Evolutionary conservation across 495 filamentous ascomycete species (phyloP).

Genomic region (Haplographium delicatum): DNA sequence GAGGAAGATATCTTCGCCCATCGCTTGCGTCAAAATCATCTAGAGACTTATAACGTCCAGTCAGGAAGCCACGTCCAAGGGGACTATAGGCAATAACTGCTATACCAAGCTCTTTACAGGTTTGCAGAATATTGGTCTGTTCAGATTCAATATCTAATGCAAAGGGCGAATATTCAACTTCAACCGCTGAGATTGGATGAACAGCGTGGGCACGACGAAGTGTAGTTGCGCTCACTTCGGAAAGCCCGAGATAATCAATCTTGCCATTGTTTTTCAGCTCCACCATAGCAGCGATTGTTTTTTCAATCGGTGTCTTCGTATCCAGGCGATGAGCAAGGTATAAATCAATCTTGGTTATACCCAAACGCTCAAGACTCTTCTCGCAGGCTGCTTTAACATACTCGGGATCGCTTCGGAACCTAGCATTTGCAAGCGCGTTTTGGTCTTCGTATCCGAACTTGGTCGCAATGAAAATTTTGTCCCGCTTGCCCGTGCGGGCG

Average conservation of each 20-base stretch:
- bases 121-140: constrained; percentile 40
- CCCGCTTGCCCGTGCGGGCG: constrained; percentile 41
- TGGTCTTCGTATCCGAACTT: constrained; percentile 37
- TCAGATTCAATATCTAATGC: constrained; percentile 48
- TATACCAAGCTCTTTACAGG: constrained; percentile 57
- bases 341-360: constrained; percentile 47
- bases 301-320: constrained; percentile 49
- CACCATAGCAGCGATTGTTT: constrained; percentile 43
- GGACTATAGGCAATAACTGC: constrained; percentile 57
- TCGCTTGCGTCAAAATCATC: neutral
- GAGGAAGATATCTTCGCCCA: neutral
- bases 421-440: constrained; percentile 15
- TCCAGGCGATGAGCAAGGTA: constrained; percentile 51
- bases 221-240: constrained; percentile 46
- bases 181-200: constrained; percentile 51
- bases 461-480: constrained; percentile 48
- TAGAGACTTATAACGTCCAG: constrained; percentile 4
- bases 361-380: constrained; percentile 42
- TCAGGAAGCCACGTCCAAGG: constrained; percentile 53
- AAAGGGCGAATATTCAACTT: constrained; percentile 60
- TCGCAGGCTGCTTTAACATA: constrained; percentile 31
- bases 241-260: constrained; percentile 52
- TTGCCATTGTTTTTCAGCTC: constrained; percentile 40
- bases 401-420: constrained; percentile 27
- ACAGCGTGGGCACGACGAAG: constrained; percentile 53